Evolutionary conservation across 495 filamentous ascomycete genomes (phyloP).

Genomic region (Astrothelium subdiscretum): DNA sequence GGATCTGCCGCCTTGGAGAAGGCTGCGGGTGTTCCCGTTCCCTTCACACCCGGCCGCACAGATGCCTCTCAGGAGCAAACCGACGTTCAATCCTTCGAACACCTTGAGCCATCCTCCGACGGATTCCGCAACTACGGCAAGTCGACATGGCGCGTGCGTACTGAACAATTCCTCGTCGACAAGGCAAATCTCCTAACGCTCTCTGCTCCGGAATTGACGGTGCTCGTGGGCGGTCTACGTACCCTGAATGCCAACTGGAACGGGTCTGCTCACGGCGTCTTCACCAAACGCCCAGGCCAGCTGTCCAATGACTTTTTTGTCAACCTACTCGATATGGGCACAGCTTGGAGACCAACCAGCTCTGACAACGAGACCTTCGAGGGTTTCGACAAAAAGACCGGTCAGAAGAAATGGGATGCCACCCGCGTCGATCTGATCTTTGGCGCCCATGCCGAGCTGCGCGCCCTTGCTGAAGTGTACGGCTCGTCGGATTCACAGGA

Average conservation of each 20-base stretch:
- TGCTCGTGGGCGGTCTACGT: conserved; percentile 55
- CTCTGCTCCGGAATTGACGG: conserved; percentile 54
- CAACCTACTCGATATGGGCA: conserved; percentile 56
- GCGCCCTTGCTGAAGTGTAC: conserved; percentile 57
- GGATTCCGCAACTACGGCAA: conserved; percentile 67
- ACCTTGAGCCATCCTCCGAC: conserved; percentile 51
- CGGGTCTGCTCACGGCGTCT: conserved; percentile 47
- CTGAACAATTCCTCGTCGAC: conserved; percentile 58
- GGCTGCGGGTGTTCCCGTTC: conserved; percentile 19
- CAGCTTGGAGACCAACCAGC: conserved; percentile 45
- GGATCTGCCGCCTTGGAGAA: conserved; percentile 33
- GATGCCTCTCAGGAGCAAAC: conserved; percentile 50
- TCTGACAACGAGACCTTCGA: conserved; percentile 43
- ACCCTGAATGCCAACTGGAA: conserved; percentile 55
- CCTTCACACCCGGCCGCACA: conserved; percentile 26
- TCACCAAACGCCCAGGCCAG: conserved; percentile 50
- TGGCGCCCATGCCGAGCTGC: conserved; percentile 58
- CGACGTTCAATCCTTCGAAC: conserved; percentile 46
- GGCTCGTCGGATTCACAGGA: conserved; percentile 40
- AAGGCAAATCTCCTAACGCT: conserved; percentile 55
- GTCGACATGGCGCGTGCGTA: conserved; percentile 42
- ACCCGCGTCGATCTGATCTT: conserved; percentile 59
- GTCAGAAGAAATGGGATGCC: conserved; percentile 53
- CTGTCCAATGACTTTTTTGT: conserved; percentile 68
- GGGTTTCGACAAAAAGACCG: conserved; percentile 54